Evolutionary conservation across 1,139 yeast genomes (phyloP).

Genomic region (Debaryomyces udenii): DNA sequence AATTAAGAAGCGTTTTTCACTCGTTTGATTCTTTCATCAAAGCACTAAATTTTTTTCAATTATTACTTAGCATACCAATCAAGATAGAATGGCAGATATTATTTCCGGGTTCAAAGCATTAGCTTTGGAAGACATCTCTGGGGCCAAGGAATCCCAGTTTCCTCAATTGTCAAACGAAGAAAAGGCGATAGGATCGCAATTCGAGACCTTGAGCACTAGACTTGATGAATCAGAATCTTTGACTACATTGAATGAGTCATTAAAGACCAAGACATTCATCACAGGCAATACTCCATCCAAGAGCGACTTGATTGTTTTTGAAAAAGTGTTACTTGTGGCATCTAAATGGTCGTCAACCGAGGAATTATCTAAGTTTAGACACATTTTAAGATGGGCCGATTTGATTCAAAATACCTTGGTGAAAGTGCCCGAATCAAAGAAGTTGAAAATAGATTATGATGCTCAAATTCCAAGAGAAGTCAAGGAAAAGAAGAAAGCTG

Average conservation of each 20-base stretch:
- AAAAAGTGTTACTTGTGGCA: constrained; percentile 63
- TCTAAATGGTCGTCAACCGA: constrained; percentile 57
- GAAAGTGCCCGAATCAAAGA: constrained; percentile 54
- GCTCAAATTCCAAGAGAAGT: constrained; percentile 63
- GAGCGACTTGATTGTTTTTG: constrained; percentile 71
- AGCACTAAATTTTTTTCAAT: not conserved
- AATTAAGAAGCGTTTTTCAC: no score
- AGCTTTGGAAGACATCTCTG: constrained; percentile 37
- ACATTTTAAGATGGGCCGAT: constrained; percentile 89
- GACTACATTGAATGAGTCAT: constrained; percentile 64
- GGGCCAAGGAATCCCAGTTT: constrained; percentile 31
- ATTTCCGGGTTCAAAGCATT: constrained; percentile 43
- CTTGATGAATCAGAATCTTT: constrained; percentile 58
- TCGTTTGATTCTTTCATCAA: constrained; percentile 1
- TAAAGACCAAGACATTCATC: constrained; percentile 71
- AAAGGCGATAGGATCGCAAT: constrained; percentile 79
- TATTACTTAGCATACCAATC: not conserved
- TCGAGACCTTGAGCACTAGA: constrained; percentile 69
- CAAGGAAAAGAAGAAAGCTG: constrained; percentile 53
- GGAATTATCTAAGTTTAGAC: constrained; percentile 65
- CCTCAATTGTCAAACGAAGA: constrained; percentile 48
- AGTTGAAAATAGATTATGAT: constrained; percentile 59
- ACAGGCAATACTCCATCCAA: constrained; percentile 65
- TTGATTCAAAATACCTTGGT: constrained; percentile 71
- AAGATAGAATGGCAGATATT: constrained; percentile 43